Evolutionary conservation across 1,139 yeast genomes (phyloP), one percentile per base, ranked within the genome.

Genomic region (Petasospora rhodanensis): DNA sequence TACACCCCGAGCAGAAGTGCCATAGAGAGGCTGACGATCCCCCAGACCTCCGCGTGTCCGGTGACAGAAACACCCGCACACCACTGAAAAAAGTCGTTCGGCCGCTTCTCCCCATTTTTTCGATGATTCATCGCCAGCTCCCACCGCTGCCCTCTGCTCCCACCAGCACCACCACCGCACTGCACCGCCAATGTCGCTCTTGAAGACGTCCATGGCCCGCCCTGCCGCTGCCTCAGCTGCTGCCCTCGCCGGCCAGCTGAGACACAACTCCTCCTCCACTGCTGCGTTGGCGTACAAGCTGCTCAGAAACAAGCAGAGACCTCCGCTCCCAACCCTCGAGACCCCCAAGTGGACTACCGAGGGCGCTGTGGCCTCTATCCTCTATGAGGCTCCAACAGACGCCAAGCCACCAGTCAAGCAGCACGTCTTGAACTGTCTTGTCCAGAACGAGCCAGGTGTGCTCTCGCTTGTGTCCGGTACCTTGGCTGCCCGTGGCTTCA

Each of bases 361-460:
- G 49, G 85, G 95, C 25, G 98, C 97, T 8, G 96, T 91, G 31
- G 83, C 95, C 9, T 86, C 96, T 13, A 91, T 91, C 47, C 68
- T 91, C 47, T 91, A 89, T 62, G 97, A 91, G 61, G 86, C 96
- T 6, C 98, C 98, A 38, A 64, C 77, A 17, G 81, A 84, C 14
- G 71, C 83, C 6, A 70, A 62, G 36, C 61, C 65, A 24, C 85
- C 87, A 24, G 68, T 73, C 48, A 79, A 79, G 45, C 86, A 84
- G 54, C 97, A 91, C 54, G 94, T 91, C 28, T 70, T 91, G 59
- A 93, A 91, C 71, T 91, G 98, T 66, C 72, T 91, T 58, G 98
- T 91, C 22, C 98, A 91, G 63, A 89, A 91, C 62, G 98, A 91
- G 64, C 98, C 98, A 5, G 98, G 98, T 68, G 98, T 91, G 32